These are phyloP conservation scores for Fistulifera pelliculosa DNA, from an alignment of 108 stramenopile species.

Conservation along the genomic window DNA sequence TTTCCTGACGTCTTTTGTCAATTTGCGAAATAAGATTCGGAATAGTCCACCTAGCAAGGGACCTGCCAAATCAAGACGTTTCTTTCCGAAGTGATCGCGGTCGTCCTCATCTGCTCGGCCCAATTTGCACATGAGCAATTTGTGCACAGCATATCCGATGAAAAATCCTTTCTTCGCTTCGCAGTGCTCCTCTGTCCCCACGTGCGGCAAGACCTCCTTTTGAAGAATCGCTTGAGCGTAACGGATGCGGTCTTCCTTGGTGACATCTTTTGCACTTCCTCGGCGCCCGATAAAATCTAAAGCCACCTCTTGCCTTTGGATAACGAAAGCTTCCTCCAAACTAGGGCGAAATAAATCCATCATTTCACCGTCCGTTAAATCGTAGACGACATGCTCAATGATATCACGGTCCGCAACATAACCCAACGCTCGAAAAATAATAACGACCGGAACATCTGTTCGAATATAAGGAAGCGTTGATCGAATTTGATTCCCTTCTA, in stretches of 20 bases:
- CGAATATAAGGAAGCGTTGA: constrained; percentile 93
- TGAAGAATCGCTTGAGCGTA: constrained; percentile 92
- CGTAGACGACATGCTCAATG: constrained; percentile 98
- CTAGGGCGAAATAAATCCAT: constrained; percentile 94
- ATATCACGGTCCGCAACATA: constrained; percentile 92
- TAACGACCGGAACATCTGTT: constrained; percentile 95
- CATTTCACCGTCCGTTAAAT: constrained; percentile 94
- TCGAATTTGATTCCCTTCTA: constrained; percentile 94
- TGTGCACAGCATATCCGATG: constrained; percentile 97
- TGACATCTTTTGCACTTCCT: constrained; percentile 86
- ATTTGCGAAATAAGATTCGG: constrained; percentile 88
- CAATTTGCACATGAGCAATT: constrained; percentile 90
- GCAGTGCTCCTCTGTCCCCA: constrained; percentile 93
- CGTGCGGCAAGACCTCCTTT: constrained; percentile 96
- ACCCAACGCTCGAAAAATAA: constrained; percentile 97
- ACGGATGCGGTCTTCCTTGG: constrained; percentile 92
- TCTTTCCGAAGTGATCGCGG: constrained; percentile 99
- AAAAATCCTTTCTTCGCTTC: constrained; percentile 99
- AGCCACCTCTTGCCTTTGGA: constrained; percentile 87
- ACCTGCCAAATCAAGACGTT: constrained; percentile 98
- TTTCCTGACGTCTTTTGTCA: constrained; percentile 88
- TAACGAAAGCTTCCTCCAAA: constrained; percentile 93
- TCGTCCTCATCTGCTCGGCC: constrained; percentile 95
- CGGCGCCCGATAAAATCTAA: constrained; percentile 95
- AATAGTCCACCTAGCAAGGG: constrained; percentile 93